Evolutionary conservation across 139 green algal species (phyloP).

Genomic region (Eudorina sp.): DNA sequence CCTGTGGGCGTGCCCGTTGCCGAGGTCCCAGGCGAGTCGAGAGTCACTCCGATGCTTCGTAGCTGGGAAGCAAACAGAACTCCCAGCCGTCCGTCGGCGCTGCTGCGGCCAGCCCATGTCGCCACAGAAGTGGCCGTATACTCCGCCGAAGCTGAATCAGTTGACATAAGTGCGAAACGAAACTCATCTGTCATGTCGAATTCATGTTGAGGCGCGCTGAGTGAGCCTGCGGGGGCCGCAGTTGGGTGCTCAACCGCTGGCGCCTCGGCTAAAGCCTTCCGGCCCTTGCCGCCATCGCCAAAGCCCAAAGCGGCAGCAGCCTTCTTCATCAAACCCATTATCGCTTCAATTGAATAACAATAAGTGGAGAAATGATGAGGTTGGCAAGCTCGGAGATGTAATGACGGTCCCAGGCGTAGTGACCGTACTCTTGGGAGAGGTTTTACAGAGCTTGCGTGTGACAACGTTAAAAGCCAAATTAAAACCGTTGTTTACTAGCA

Average conservation of each 20-base stretch:
- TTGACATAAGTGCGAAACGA: background rate
- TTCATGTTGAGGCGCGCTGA: background rate
- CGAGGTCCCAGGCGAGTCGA: background rate
- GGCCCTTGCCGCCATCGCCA: background rate
- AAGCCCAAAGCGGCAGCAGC: background rate
- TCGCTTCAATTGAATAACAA: too few species aligned
- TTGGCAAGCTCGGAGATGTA: too few species aligned
- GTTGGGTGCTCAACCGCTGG: background rate
- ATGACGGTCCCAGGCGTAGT: too few species aligned
- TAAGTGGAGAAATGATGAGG: too few species aligned
- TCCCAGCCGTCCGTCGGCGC: background rate
- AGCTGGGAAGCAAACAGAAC: background rate
- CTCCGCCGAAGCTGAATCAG: background rate
- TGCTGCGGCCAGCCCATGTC: background rate
- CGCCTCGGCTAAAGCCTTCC: background rate
- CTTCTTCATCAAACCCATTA: conserved; percentile 14
- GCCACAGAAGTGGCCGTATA: background rate
- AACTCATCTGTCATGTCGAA: background rate
- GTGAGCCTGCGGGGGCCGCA: background rate
- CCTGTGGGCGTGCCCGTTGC: background rate
- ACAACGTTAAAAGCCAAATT: too few species aligned
- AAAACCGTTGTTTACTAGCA: too few species aligned
- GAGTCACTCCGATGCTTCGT: background rate
- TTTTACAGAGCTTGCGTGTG: too few species aligned
- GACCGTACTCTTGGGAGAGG: too few species aligned